A percentile compares a stretch with the other conserved stretches of the same genome.
Conservation (phyloP, 2,329 filamentous ascomycete species). For the Lachnellula subtilissima region DNA sequence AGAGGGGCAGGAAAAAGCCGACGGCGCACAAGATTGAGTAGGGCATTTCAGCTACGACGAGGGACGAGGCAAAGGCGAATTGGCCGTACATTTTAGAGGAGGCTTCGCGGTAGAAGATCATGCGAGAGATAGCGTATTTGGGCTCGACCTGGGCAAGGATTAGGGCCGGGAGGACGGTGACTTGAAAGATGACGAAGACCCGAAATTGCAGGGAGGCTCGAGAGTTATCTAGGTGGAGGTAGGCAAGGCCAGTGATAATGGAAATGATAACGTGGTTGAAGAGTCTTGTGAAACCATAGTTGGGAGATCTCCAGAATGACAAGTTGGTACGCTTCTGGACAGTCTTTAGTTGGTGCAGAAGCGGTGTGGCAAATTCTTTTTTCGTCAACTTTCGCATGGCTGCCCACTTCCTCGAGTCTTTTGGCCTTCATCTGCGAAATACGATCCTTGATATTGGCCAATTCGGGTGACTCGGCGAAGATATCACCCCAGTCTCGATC, state of each 20-base stretch:
- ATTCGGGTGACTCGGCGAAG: constrained; percentile 55
- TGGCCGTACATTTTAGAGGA: constrained; percentile 82
- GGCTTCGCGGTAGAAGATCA: constrained; percentile 82
- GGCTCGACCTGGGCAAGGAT: constrained; percentile 81
- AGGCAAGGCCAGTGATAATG: constrained; percentile 73
- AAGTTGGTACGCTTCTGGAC: constrained; percentile 70
- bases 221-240: constrained; percentile 71
- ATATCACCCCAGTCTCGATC: constrained; percentile 60
- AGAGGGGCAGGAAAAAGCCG: constrained; percentile 74
- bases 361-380: constrained; percentile 79
- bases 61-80: constrained; percentile 70
- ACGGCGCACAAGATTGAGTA: constrained; percentile 79
- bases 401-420: constrained; percentile 42
- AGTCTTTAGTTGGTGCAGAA: constrained; percentile 71
- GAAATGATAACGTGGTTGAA: constrained; percentile 81
- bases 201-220: constrained; percentile 75
- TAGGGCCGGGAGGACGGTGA: constrained; percentile 76
- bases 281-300: constrained; percentile 83
- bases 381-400: constrained; percentile 39
- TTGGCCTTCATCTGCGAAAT: constrained; percentile 51
- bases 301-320: constrained; percentile 78
- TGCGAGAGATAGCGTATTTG: constrained; percentile 74
- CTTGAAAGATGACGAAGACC: constrained; percentile 87
- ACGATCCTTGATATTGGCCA: constrained; percentile 49
- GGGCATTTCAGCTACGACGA: constrained; percentile 79